Evolutionary conservation across 805 yeast genomes (phyloP).

Genomic region (Hanseniaspora pseudoguilliermondii): DNA sequence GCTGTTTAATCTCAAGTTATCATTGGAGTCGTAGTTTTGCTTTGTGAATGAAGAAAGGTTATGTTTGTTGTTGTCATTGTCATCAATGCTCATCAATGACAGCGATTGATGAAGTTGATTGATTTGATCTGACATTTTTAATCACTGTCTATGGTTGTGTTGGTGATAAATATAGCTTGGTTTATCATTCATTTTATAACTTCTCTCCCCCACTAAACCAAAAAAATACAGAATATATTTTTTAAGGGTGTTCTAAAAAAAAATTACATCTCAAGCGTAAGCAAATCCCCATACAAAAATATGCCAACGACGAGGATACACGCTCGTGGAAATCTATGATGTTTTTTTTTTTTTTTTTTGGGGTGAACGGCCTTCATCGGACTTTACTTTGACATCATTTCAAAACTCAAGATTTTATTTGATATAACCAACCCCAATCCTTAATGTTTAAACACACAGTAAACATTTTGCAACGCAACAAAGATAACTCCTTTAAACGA

Average conservation of each 20-base stretch:
- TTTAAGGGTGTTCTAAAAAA: too few relatives aligned
- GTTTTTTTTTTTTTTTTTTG: too few relatives aligned
- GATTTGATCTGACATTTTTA: constrained; percentile 7
- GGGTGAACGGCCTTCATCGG: too few relatives aligned
- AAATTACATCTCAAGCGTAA: too few relatives aligned
- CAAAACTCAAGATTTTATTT: too few relatives aligned
- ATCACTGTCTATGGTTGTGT: neutral
- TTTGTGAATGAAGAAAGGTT: neutral
- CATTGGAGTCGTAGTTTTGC: neutral
- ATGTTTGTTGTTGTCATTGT: constrained; percentile 2
- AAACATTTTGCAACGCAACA: neutral
- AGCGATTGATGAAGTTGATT: constrained; percentile 21
- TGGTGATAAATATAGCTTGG: neutral
- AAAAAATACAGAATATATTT: too few relatives aligned
- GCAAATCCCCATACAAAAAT: too few relatives aligned
- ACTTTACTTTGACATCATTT: too few relatives aligned
- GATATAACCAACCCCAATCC: neutral
- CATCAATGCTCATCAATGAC: constrained; percentile 28
- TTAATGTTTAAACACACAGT: neutral
- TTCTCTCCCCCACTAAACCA: neutral
- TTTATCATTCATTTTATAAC: neutral
- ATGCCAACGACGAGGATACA: too few relatives aligned
- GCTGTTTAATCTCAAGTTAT: neutral
- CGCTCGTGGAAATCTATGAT: too few relatives aligned
- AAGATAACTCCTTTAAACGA: neutral